Evolutionary conservation across 495 filamentous ascomycete species (phyloP), one percentile per base, ranked within the genome.

Genomic region (Talaromyces stipitatus): DNA sequence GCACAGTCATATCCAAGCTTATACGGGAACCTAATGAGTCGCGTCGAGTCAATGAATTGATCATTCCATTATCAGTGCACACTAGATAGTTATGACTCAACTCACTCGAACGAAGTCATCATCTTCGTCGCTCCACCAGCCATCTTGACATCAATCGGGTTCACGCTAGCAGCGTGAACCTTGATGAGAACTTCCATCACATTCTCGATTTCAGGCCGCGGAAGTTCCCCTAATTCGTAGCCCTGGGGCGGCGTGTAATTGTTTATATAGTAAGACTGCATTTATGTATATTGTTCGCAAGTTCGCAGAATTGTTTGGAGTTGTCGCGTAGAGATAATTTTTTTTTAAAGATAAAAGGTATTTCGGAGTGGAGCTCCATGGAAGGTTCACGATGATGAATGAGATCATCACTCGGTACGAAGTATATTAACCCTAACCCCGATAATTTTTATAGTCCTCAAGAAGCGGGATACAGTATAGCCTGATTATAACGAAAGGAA

Each of bases 1-100:
- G 75, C 60, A 28, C 80, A 81, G 67, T 86, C 82, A 63, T 86
- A 82, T 0, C 54, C 54, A 5, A 55, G 18, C 26, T 55, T 55
- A 20, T 45, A 55, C 22, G 54, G 54, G 16, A 55, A 55, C 10
- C 54, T 55, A 5, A 41, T 41, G 26, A 51, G 22, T 33, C 12
- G 12, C 7, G 24, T 48, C 10, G 14, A 23, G 24, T 48, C 45
- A 48, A 26, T 11, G 12, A 47, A n/a, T n/a, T 24, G 22, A 46
- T 18, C 4, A 29, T 2, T 32, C 27, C 27, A 4, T 16, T 2
- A 11, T 52, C 29, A 52, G 8, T 20, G 10, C 3, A 27, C 18
- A 9, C n/a, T 5, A 22, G 4, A 30, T 4, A 29, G 26, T 18
- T 16, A 12, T 29, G 1, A 11, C 2, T 51, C 9, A 16, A 41